Base-by-base conservation (phyloP, 331 rosid genomes). In the Acacia concinna region DNA sequence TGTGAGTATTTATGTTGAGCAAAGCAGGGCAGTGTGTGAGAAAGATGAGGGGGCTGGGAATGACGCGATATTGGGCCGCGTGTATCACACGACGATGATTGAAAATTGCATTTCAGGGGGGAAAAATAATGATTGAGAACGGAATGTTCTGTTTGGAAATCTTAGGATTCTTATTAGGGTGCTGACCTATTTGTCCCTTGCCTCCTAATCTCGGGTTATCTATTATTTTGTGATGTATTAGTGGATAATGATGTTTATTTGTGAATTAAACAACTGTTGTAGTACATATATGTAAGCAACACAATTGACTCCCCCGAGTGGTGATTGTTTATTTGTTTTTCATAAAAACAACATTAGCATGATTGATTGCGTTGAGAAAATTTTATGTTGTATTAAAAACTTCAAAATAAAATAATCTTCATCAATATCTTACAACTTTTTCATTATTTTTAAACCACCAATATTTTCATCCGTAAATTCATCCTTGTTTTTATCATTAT, bases 131-230 rank as follows among this genome's bases (percentile, higher is more conserved):
- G 73, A 68, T 68, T 68, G 73, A 23, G 23, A 40, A 68, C 28
- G 32, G 73, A 68, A 68, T 68, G 73, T 68, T 68, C 73, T 68
- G 46, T 68, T 68, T 38, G 73, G 21, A 38, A 68, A 68, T 68
- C 73, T 68, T 68, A n/a, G 73, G 51, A 68, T 38, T 60, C 73
- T 68, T 51, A 38, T 68, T 34, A 9, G 17, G 38, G 41, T n/a
- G 71, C 71, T 35, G 71, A 34, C 71, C 71, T 35, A 23, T 65
- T 65, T 65, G 71, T 65, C 71, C 2, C 28, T 35, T 35, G 17
- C 46, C 21, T 65, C 46, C 15, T 35, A 65, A 20, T 65, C 44
- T 34, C 15, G 25, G 71, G 12, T 65, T 65, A 65, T 65, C 27
- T 32, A 3, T 65, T 65, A 1, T 34, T 65, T 34, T 65, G 43